Conservation (phyloP, 140 eudicot genomes). For the Senecio squalidus region DNA sequence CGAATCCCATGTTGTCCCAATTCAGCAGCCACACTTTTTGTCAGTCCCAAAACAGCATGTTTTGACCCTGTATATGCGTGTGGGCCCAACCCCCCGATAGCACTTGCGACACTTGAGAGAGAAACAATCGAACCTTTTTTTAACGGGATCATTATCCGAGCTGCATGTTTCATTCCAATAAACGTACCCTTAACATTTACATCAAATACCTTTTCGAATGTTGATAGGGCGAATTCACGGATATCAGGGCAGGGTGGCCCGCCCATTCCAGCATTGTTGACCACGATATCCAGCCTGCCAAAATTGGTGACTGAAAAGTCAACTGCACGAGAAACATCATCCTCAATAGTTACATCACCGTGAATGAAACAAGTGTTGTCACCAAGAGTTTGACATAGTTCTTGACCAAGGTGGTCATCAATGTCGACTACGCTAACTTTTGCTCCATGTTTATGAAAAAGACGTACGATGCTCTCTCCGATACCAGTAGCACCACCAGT, state of each 20-base stretch:
- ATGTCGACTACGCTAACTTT: conserved; percentile 77
- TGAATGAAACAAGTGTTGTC: conserved; percentile 47
- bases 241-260: conserved; percentile 82
- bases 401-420: conserved; percentile 58
- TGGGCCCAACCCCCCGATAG: conserved; percentile 65
- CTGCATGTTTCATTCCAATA: conserved; percentile 94
- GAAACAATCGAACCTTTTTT: conserved; percentile 73
- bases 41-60: conserved; percentile 76
- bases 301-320: conserved; percentile 55
- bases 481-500: conserved; percentile 96
- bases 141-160: conserved; percentile 81
- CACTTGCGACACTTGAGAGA: conserved; percentile 55
- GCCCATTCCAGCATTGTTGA: conserved; percentile 76
- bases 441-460: conserved; percentile 84
- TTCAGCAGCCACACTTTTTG: conserved; percentile 84
- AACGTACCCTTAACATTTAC: conserved; percentile 82
- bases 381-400: conserved; percentile 44
- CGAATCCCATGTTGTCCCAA: conserved; percentile 74
- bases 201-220: conserved; percentile 62
- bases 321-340: conserved; percentile 59
- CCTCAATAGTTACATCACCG: conserved; percentile 72
- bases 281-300: conserved; percentile 80
- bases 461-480: conserved; percentile 91
- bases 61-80: conserved; percentile 85
- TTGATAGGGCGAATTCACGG: conserved; percentile 48